Conservation (phyloP, 495 filamentous ascomycete genomes). For the Penicillium lividum region DNA sequence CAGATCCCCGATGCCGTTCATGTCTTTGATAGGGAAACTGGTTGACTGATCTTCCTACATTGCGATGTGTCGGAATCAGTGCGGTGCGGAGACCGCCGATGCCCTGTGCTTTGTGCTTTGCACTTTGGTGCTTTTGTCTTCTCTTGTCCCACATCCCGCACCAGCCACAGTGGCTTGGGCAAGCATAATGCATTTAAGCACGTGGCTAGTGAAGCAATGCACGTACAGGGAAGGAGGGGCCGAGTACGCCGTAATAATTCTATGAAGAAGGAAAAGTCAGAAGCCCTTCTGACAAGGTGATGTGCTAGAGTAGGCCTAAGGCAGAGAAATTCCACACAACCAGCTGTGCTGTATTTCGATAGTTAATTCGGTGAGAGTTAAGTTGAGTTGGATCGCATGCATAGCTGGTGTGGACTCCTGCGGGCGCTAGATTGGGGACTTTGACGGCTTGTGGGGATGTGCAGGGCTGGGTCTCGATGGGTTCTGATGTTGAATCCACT, state of each 20-base stretch:
- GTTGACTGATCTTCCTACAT: conserved; percentile 12
- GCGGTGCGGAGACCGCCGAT: conserved; percentile 28
- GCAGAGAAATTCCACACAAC: too few relatives aligned
- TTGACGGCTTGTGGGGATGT: neutral
- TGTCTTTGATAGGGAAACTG: conserved; percentile 22
- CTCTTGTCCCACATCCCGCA: neutral
- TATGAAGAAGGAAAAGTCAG: too few relatives aligned
- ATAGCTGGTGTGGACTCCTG: neutral
- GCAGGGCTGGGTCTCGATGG: neutral
- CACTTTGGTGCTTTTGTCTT: too few relatives aligned
- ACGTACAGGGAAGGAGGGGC: too few relatives aligned
- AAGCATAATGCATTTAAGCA: neutral
- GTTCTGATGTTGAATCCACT: neutral
- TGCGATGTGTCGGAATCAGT: conserved; percentile 8
- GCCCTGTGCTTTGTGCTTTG: conserved; percentile 5
- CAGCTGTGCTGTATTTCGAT: neutral
- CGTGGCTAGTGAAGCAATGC: neutral
- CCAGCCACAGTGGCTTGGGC: conserved; percentile 11
- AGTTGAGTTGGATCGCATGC: neutral
- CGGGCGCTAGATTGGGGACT: neutral
- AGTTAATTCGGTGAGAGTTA: neutral
- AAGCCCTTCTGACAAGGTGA: too few relatives aligned
- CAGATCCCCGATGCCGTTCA: neutral
- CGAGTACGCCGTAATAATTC: too few relatives aligned
- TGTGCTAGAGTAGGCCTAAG: too few relatives aligned